phyloP scores from a whole-genome alignment of 2,329 filamentous ascomycete species.

The Metarhizium humberi region DNA sequence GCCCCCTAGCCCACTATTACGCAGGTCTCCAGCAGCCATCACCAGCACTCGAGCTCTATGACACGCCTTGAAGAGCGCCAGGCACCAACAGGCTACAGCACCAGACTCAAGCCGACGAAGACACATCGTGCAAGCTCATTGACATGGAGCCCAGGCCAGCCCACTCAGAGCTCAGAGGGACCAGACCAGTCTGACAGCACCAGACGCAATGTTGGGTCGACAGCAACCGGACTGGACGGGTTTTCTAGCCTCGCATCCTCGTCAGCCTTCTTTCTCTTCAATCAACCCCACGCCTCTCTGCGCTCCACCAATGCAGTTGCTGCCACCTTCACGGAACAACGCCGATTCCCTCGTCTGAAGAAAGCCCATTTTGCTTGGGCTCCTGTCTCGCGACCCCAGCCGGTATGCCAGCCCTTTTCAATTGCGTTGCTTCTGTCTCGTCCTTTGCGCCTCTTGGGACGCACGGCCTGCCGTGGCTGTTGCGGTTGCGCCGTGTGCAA shows the following conservation, averaged over 20 bases:
- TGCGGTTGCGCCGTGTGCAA: conserved; percentile 7
- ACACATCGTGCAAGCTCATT: not conserved
- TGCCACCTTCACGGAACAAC: conserved; percentile 7
- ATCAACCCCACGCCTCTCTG: conserved; percentile 6
- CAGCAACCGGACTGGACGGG: no score
- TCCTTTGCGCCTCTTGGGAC: not conserved
- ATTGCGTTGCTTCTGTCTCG: not conserved
- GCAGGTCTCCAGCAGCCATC: no score
- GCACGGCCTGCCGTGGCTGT: not conserved
- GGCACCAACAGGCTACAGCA: no score
- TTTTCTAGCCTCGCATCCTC: conserved; percentile 3
- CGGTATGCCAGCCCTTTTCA: conserved; percentile 2
- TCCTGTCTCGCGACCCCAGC: not conserved
- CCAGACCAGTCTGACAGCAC: no score
- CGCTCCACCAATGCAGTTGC: conserved; percentile 7
- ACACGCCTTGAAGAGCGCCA: no score
- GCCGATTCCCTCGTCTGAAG: conserved; percentile 10
- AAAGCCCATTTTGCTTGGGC: not conserved
- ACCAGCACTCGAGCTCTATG: no score
- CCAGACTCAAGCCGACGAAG: no score
- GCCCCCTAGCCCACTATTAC: no score
- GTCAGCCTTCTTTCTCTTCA: conserved; percentile 11
- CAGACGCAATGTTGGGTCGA: no score
- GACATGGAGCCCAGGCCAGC: not conserved
- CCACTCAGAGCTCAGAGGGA: no score